Base-by-base conservation (phyloP, 495 filamentous ascomycete genomes). In the Penicillium psychrofluorescens region DNA sequence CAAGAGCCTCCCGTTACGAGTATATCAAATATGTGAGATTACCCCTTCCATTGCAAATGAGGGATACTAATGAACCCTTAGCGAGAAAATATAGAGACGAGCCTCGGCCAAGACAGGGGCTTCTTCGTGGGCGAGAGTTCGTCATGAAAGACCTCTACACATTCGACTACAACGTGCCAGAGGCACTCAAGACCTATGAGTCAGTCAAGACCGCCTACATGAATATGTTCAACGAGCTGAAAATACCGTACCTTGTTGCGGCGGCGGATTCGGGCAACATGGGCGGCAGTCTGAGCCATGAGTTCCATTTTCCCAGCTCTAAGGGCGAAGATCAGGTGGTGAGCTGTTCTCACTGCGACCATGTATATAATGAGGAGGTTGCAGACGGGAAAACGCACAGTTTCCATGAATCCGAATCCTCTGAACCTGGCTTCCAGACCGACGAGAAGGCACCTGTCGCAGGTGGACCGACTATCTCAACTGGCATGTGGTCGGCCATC, bases 121-220 rank as follows among this genome's bases (percentile, higher is more conserved):
- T 97, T 2, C 74, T 98, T 9, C 81, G 92, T n/a, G 85, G 88
- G 0, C 81, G 86, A 47, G 92, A 98, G 53, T 98, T 98, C 53
- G 64, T 88, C 43, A 98, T 98, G 92, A 98, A 98, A 65, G 92
- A 98, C 62, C 77, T 98, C 1, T 98, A 98, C 57, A 97, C 94
- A 0, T 98, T 98, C 53, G 92, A 98, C 63, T 67, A 71, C 43
- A 83, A 66, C 32, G 54, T 74, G 2, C 56, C 78, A 15, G 63
- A 76, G 6, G 92, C 92, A 0, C 63, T 88, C 2, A 67, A 79
- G 36, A 95, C 92, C 2, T 98, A 98, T 52, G 51, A 77, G 6
- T 61, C 76, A 13, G 90, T 95, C 5, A 74, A 81, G 32, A 57
- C 57, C 27, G 83, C 81, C 11, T 98, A 98, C 60, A 65, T 64